Evolutionary conservation across 2,329 filamentous ascomycete genomes (phyloP).

Genomic region (Podosphaera xanthii): DNA sequence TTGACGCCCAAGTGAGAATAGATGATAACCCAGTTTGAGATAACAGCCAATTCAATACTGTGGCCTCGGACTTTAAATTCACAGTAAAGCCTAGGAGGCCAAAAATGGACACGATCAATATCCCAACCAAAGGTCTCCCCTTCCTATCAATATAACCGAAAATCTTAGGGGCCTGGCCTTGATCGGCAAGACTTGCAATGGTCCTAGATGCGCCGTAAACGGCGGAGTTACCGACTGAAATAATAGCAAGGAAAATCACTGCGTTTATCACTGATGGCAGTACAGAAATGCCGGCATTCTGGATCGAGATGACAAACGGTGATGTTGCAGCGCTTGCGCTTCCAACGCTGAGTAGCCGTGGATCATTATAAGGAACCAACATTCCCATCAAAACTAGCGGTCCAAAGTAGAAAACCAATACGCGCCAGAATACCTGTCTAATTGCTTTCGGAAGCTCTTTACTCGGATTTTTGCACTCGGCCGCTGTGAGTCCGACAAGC

Average conservation of each 20-base stretch:
- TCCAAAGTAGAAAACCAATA: constrained; percentile 73
- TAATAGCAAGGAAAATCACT: constrained; percentile 76
- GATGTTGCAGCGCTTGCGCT: constrained; percentile 49
- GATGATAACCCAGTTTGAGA: constrained; percentile 50
- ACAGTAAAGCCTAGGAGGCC: constrained; percentile 63
- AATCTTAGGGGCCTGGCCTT: constrained; percentile 56
- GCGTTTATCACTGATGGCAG: constrained; percentile 81
- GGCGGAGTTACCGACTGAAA: constrained; percentile 79
- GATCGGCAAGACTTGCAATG: constrained; percentile 71
- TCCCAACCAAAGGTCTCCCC: constrained; percentile 57
- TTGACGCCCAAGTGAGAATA: constrained; percentile 62
- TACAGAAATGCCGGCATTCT: constrained; percentile 57
- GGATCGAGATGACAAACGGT: constrained; percentile 82
- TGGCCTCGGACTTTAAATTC: constrained; percentile 27
- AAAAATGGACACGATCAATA: constrained; percentile 39
- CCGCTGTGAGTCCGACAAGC: constrained; percentile 52
- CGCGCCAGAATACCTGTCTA: constrained; percentile 91
- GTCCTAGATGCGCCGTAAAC: constrained; percentile 84
- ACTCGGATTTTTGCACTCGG: constrained; percentile 55
- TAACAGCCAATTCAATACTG: constrained; percentile 60
- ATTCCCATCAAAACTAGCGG: constrained; percentile 62
- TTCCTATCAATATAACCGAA: constrained; percentile 64
- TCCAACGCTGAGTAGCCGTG: constrained; percentile 32
- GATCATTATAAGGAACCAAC: constrained; percentile 52
- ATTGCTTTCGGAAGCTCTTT: constrained; percentile 69